Evolutionary conservation across 202 grass and related monocot genomes (phyloP), one percentile per base, ranked within the genome.

Genomic region (Schoenoplectus triqueter): DNA sequence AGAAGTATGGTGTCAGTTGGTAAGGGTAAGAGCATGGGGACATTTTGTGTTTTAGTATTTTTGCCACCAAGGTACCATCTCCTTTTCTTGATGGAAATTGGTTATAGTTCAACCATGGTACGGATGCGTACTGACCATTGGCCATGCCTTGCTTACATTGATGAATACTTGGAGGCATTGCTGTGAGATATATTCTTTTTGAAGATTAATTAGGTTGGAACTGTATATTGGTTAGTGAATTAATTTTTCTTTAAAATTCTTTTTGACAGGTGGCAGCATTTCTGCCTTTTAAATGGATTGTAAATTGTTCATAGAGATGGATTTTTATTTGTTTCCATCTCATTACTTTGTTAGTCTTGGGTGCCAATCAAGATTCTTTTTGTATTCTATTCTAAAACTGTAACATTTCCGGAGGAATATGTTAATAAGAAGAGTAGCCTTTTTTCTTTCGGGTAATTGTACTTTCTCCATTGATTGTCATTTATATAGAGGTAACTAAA

Each of bases 91-190:
- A 95, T 98, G 95, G 95, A 98, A 88, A 87, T 98, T 77, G 90
- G 93, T 15, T 73, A 75, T 84, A 81, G 79, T 47, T 93, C 95
- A 1, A 98, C 95, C 49, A 86, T 98, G 84, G 88, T 95, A 64
- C 88, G 93, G 73, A 95, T 98, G 64, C 89, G 95, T 86, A 98
- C 93, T 11, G 93, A 98, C 86, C 92, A 98, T 52, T 98, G 95
- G 95, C 95, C 95, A 87, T 98, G 91, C 80, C 90, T 98, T 48
- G 95, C 95, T 87, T 95, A 93, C 49, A 88, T 98, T 40, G 95
- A 98, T 50, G 95, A 98, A 84, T 98, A 92, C 73, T 92, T 98
- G 86, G 95, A 98, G 86, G 89, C 92, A 20, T 84, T 98, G 83
- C 82, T 98, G 80, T 85, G 63, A 84, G 85, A 48, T 63, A 68